Base-by-base conservation (phyloP, 2,329 filamentous ascomycete species). In the Aspergillus viridinutans region DNA sequence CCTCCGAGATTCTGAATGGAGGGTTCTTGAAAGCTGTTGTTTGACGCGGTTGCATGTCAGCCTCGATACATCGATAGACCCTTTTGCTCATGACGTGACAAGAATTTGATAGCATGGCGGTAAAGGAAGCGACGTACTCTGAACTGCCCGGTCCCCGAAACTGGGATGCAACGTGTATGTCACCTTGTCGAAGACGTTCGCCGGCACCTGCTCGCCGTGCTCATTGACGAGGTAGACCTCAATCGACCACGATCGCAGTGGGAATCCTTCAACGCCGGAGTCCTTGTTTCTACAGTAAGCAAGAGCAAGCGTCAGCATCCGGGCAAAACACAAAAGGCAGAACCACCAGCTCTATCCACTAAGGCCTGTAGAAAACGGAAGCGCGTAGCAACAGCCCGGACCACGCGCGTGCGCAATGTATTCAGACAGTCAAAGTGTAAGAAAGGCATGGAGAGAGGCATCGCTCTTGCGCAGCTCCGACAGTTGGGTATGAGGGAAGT, bases 141-240 rank as follows among this genome's bases (percentile, higher is more conserved):
- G 93, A 53, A 84, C 84, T 17, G 90, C 75, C 49, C 81, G 89
- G 67, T 92, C 90, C 54, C 88, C 90, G 75, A 99, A 99, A 51
- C 91, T 94, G 35, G 94, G 93, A 76, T 99, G 94, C 29, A 99
- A 84, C 70, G 90, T 90, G 80, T 97, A 99, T 55, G 88, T 88
- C 45, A 90, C 93, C 79, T 96, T 96, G 72, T 91, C 90, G 79
- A 97, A 97, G 75, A 92, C 85, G 64, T 80, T 90, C 54, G 93
- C 92, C 7, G 89, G 84, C 52, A 91, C 83, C 75, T 95, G 87
- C 65, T 94, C 90, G 65, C 92, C 92, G 61, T 90, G 85, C 67
- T 95, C 89, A 64, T 96, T 92, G 55, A 97, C 75, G 53, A 97
- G 76, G 76, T 85, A 90, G 65, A 99, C 81, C 76, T 89, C 87